Base-by-base conservation (phyloP, 805 yeast genomes). In the Brettanomyces anomalus region DNA sequence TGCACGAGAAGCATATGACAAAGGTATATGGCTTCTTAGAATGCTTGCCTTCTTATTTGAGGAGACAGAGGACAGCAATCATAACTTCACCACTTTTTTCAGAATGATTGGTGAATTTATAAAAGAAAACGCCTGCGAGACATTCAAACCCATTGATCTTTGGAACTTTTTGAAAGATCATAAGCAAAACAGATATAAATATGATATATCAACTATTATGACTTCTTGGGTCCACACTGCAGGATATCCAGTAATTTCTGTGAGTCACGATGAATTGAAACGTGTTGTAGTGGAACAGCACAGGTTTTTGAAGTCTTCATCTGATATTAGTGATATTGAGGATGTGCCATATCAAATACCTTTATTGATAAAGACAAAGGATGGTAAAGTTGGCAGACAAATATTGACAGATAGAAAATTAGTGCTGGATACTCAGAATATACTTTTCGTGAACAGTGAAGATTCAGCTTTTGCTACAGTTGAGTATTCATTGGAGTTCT, bases 311-410 rank as follows among this genome's bases (percentile, higher is more conserved):
- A 55, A 55, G 52, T 55, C 56, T 17, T 37, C 44, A 10, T 34
- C 46, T 4, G 49, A 43, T 15, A 7, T n/a, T 6, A 42, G 42
- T 17, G 47, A 53, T 6, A 49, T 68, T 32, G 85, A 79, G 54
- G 79, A 80, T 50, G 61, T 67, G 34, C 81, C 82, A 3, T 82
- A 66, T 53, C 81, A 79, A 48, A 62, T 82, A 37, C 89, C 90
- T 3, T 56, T 84, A 46, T 58, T 68, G 3, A 56, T 76, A 32
- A 69, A 62, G 39, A 49, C 64, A 2, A 42, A 37, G 19, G 66
- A 58, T 57, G 72, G 62, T 3, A 55, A 64, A 18, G 46, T 64
- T 1, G 57, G 58, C 21, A 68, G 70, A 48, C 60, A 65, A 36
- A 47, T 77, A 40, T 42, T 73, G 52, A 67, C 68, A 5, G 80